These are phyloP conservation scores for Barnettozyma sucrosica DNA, from an alignment of 805 yeast genomes.

Conservation along the genomic window DNA sequence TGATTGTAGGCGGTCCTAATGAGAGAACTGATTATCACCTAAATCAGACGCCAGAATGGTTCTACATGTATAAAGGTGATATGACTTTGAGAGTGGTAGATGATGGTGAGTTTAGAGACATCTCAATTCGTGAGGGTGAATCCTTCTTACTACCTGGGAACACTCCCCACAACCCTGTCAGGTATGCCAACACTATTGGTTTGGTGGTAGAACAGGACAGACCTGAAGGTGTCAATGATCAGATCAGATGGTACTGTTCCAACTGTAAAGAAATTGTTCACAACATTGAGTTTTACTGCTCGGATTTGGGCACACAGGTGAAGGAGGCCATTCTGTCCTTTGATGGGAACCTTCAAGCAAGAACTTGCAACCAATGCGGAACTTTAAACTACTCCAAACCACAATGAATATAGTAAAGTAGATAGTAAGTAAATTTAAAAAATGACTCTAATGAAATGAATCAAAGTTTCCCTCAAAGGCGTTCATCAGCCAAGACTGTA, in stretches of 20 bases:
- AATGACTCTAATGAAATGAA: constrained; percentile 3
- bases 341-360: constrained; percentile 52
- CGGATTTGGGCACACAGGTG: constrained; percentile 85
- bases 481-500: constrained; percentile 49
- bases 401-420: constrained; percentile 21
- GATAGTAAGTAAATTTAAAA: not conserved
- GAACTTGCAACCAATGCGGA: constrained; percentile 76
- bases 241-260: constrained; percentile 83
- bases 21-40: constrained; percentile 90
- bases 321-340: constrained; percentile 72
- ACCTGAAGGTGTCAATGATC: constrained; percentile 64
- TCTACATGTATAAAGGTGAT: constrained; percentile 78
- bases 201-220: constrained; percentile 90
- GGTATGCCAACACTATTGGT: constrained; percentile 83
- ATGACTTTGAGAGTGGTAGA: constrained; percentile 84
- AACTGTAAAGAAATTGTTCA: constrained; percentile 59
- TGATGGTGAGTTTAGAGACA: constrained; percentile 67
- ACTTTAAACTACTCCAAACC: constrained; percentile 66
- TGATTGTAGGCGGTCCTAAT: constrained; percentile 94
- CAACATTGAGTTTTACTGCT: constrained; percentile 67
- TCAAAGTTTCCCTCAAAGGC: constrained; percentile 45
- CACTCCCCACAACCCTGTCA: constrained; percentile 84
- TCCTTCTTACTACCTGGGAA: constrained; percentile 83
- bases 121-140: constrained; percentile 77
- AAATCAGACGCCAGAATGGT: constrained; percentile 93